phyloP scores from a whole-genome alignment of 768 basidiomycete species.

The Pilatotrama ljubarskyi region DNA sequence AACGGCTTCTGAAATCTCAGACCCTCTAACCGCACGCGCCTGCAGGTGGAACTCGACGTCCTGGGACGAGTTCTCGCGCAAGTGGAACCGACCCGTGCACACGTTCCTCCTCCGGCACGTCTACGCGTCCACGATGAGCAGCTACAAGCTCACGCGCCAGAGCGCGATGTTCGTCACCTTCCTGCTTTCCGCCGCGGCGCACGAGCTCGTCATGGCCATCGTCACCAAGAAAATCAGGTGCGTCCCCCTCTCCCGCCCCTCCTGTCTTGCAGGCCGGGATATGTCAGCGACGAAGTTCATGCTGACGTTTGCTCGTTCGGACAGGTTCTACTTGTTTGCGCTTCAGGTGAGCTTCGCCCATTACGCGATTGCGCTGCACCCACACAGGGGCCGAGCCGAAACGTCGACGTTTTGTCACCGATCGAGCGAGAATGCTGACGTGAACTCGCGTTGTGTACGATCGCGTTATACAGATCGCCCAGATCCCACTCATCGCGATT shows the following conservation, averaged over 20 bases:
- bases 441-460: too few species aligned
- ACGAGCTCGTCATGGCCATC: slow-evolving; percentile 95
- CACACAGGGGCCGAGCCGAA: too few species aligned
- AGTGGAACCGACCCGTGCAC: slow-evolving; percentile 98
- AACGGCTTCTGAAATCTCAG: too few species aligned
- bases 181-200: slow-evolving; percentile 82
- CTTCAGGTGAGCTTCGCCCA: slow-evolving; percentile 50
- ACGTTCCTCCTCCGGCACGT: slow-evolving; percentile 93
- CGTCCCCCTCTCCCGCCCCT: slow-evolving; percentile 24
- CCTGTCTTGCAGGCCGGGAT: too few species aligned
- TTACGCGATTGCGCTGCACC: neutral
- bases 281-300: neutral
- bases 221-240: slow-evolving; percentile 91
- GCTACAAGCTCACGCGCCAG: slow-evolving; percentile 70
- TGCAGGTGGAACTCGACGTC: slow-evolving; percentile 94
- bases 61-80: slow-evolving; percentile 96
- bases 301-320: neutral
- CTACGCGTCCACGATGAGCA: slow-evolving; percentile 83
- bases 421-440: neutral
- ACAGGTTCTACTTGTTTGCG: slow-evolving; percentile 82
- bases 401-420: too few species aligned
- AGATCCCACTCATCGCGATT: slow-evolving; percentile 87
- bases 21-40: neutral
- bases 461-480: slow-evolving; percentile 65
- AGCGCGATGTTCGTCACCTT: slow-evolving; percentile 94